A percentile compares a stretch with the other conserved stretches of the same genome.
These are phyloP conservation scores for Tulasnella sp. DNA, from an alignment of 768 basidiomycete species.

Conservation along the genomic window DNA sequence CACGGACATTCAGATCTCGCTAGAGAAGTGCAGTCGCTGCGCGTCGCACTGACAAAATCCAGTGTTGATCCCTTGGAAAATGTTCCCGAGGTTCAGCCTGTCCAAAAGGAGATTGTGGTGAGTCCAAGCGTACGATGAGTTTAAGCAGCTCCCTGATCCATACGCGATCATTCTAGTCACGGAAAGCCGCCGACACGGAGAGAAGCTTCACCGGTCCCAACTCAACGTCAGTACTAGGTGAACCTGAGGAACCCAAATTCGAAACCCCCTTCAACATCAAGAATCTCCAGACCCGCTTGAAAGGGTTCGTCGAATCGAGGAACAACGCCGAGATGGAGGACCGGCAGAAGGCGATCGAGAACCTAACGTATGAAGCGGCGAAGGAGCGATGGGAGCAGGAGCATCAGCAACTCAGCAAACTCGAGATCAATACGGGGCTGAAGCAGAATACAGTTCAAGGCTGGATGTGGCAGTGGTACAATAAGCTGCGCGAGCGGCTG, in stretches of 20 bases:
- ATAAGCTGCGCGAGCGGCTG: constrained; percentile 42
- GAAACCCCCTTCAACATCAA: constrained; percentile 64
- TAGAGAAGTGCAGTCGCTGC: constrained; percentile 38
- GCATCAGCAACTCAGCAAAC: constrained; percentile 43
- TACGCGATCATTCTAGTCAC: background rate
- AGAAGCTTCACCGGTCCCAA: background rate
- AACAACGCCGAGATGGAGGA: constrained; percentile 49
- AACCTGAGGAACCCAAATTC: background rate
- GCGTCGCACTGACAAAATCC: constrained; percentile 47
- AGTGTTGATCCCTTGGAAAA: constrained; percentile 40
- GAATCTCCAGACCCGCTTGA: constrained; percentile 58
- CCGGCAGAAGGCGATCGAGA: constrained; percentile 75
- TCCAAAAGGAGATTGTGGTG: constrained; percentile 31
- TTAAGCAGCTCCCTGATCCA: background rate
- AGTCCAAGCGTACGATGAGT: background rate
- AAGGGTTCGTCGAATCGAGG: constrained; percentile 50
- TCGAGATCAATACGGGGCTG: constrained; percentile 39
- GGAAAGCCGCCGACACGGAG: background rate
- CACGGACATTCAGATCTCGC: constrained; percentile 6
- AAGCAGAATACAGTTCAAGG: constrained; percentile 44
- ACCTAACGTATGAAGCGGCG: constrained; percentile 78
- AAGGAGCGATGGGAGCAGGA: constrained; percentile 58
- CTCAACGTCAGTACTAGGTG: background rate
- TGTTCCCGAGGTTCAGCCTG: constrained; percentile 56
- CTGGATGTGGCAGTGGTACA: constrained; percentile 87